A percentile compares a stretch with the other conserved stretches of the same genome.
Conservation (phyloP, 257 asterid species). For the Osmanthus fragrans region DNA sequence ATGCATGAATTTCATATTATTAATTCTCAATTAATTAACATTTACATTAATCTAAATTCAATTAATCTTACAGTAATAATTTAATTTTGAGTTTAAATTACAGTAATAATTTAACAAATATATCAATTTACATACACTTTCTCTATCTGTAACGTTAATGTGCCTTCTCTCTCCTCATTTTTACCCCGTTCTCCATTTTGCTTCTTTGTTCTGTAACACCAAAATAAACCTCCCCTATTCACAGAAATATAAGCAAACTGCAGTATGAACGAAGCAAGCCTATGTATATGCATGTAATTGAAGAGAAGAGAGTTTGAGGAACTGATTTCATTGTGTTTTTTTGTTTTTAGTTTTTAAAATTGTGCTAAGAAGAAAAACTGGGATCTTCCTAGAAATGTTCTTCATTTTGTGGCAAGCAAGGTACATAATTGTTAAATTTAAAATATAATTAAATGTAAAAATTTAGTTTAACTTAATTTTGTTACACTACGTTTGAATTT, state of each 20-base stretch:
- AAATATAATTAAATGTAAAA: conserved; percentile 24
- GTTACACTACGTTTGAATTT: conserved; percentile 20
- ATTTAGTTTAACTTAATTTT: conserved; percentile 13
- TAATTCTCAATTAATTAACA: too few species aligned
- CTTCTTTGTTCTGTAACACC: conserved; percentile 31
- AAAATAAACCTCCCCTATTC: conserved; percentile 32
- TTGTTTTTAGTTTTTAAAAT: not conserved
- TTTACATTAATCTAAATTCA: too few species aligned
- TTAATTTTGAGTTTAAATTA: too few species aligned
- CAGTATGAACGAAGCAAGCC: conserved; percentile 22
- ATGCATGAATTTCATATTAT: too few species aligned
- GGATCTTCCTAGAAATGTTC: conserved; percentile 48
- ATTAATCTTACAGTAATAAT: too few species aligned
- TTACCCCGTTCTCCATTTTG: conserved; percentile 24
- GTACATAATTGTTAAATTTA: conserved; percentile 23
- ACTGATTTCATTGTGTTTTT: conserved; percentile 21
- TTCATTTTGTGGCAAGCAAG: conserved; percentile 46
- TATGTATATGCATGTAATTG: conserved; percentile 13
- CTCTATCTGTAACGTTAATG: conserved; percentile 14
- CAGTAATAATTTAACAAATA: too few species aligned
- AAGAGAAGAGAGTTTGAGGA: conserved; percentile 10
- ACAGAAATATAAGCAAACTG: conserved; percentile 20
- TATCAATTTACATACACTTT: not conserved
- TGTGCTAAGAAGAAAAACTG: conserved; percentile 20
- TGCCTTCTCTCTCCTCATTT: conserved; percentile 18